A percentile compares a stretch with the other conserved stretches of the same genome.
phyloP scores from a whole-genome alignment of 2,329 filamentous ascomycete species.

The Elsinoe arachidis region DNA sequence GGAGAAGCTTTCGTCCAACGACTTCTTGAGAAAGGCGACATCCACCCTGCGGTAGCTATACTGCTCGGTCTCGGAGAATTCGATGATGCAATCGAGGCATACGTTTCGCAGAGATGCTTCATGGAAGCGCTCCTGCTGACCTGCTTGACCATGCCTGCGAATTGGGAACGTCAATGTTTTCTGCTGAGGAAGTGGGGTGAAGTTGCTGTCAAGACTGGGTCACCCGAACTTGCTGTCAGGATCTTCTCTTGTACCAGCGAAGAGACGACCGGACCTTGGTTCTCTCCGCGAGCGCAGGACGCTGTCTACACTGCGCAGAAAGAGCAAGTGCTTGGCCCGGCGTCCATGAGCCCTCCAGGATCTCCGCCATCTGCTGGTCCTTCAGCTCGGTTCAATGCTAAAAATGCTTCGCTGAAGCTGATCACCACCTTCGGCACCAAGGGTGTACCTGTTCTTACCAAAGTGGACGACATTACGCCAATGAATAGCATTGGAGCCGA shows the following conservation, averaged over 20 bases:
- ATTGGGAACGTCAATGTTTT: conserved; percentile 85
- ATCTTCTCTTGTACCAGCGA: conserved; percentile 87
- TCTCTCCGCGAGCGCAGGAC: conserved; percentile 68
- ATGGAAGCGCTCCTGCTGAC: conserved; percentile 90
- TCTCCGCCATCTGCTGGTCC: conserved; percentile 57
- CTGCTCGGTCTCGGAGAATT: conserved; percentile 85
- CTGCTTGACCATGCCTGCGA: conserved; percentile 69
- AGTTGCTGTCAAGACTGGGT: conserved; percentile 73
- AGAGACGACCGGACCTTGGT: conserved; percentile 80
- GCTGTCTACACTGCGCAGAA: conserved; percentile 49
- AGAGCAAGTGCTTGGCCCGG: conserved; percentile 27
- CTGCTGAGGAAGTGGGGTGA: conserved; percentile 94
- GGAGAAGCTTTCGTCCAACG: conserved; percentile 85
- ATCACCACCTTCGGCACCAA: conserved; percentile 78
- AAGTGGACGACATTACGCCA: conserved; percentile 57
- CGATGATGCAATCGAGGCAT: conserved; percentile 93
- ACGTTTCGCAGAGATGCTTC: conserved; percentile 80
- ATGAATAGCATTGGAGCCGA: conserved; percentile 43
- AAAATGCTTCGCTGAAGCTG: conserved; percentile 76
- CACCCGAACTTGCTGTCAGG: conserved; percentile 82
- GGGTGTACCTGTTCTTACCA: conserved; percentile 56
- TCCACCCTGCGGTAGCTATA: conserved; percentile 87
- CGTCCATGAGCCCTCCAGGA: conserved; percentile 56
- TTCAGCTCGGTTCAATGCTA: conserved; percentile 52
- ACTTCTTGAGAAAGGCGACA: conserved; percentile 77